A percentile compares a stretch with the other conserved stretches of the same genome.
Evolutionary conservation across 2,329 filamentous ascomycete species (phyloP).

Genomic region (Neoscytalidium dimidiatum): DNA sequence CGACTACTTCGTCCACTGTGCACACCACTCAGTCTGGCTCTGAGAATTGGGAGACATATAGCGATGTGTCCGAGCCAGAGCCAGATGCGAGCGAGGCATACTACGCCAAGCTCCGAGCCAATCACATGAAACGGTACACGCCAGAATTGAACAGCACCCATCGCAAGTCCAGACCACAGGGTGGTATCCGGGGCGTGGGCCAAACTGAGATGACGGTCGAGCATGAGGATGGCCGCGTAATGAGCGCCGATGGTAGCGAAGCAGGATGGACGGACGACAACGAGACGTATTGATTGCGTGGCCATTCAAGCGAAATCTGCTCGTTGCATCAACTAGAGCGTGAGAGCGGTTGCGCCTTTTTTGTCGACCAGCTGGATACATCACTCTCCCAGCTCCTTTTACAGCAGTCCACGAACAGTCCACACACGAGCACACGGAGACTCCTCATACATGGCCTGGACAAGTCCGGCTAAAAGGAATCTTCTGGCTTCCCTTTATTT

Average conservation of each 20-base stretch:
- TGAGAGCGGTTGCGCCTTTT: not conserved
- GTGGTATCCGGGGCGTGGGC: constrained; percentile 49
- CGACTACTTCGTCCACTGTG: constrained; percentile 62
- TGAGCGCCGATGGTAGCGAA: constrained; percentile 46
- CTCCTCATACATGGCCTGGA: not conserved
- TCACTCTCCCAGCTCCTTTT: not conserved
- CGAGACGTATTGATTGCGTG: not conserved
- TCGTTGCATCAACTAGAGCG: not conserved
- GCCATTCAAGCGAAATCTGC: too few relatives aligned
- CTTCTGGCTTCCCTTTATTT: not conserved
- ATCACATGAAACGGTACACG: constrained; percentile 21
- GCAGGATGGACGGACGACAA: constrained; percentile 56
- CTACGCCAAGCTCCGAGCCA: constrained; percentile 72
- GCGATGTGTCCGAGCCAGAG: constrained; percentile 59
- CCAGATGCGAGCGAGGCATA: constrained; percentile 74
- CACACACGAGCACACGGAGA: not conserved
- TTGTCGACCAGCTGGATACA: not conserved
- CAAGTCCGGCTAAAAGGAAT: not conserved
- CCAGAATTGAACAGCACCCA: constrained; percentile 8
- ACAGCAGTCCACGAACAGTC: not conserved
- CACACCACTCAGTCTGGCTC: constrained; percentile 65
- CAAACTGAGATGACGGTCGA: constrained; percentile 40
- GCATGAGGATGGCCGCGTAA: constrained; percentile 44
- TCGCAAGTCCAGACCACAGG: constrained; percentile 26
- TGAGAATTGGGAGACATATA: constrained; percentile 98